A percentile compares a stretch with the other conserved stretches of the same genome.
Conservation (phyloP, 1,284 basidiomycete genomes). For the Ganoderma boninense region DNA sequence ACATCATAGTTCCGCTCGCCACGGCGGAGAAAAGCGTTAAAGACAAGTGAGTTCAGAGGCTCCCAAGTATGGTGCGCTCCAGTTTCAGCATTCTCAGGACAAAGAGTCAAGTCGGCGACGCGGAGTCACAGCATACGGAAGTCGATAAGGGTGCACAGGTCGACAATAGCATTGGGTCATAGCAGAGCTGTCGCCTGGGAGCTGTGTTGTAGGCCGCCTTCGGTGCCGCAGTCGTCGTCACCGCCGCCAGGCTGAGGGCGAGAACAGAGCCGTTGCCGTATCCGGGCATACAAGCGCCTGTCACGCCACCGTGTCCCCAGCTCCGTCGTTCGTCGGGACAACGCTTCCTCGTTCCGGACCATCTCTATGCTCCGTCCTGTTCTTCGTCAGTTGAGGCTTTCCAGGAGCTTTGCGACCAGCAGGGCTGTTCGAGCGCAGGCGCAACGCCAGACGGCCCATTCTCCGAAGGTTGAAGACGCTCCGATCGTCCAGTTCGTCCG, state of each 20-base stretch:
- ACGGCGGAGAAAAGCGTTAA: not conserved
- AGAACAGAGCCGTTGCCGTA: not conserved
- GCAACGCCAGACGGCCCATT: constrained; percentile 9
- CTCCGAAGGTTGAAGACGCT: constrained; percentile 25
- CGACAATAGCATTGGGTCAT: not conserved
- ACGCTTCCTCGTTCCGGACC: constrained; percentile 12
- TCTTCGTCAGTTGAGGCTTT: constrained; percentile 8
- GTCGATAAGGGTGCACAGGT: not conserved
- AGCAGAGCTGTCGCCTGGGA: constrained; percentile 10
- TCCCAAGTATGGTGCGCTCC: not conserved
- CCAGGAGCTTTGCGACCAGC: constrained; percentile 16
- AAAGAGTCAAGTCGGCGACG: not conserved
- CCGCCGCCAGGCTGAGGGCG: not conserved
- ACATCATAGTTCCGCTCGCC: constrained; percentile 38
- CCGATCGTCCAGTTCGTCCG: constrained; percentile 40
- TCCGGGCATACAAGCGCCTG: not conserved
- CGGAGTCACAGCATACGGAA: constrained; percentile 10
- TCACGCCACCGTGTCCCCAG: not conserved
- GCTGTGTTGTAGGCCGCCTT: constrained; percentile 8
- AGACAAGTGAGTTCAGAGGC: not conserved
- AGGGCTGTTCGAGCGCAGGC: constrained; percentile 16
- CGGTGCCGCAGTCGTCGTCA: constrained; percentile 6
- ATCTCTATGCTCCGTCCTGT: constrained; percentile 19
- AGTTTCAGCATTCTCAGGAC: constrained; percentile 1
- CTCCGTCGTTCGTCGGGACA: constrained; percentile 7